Evolutionary conservation across 768 basidiomycete genomes (phyloP), one percentile per base, ranked within the genome.

Genomic region (Rhizopogon sp.): DNA sequence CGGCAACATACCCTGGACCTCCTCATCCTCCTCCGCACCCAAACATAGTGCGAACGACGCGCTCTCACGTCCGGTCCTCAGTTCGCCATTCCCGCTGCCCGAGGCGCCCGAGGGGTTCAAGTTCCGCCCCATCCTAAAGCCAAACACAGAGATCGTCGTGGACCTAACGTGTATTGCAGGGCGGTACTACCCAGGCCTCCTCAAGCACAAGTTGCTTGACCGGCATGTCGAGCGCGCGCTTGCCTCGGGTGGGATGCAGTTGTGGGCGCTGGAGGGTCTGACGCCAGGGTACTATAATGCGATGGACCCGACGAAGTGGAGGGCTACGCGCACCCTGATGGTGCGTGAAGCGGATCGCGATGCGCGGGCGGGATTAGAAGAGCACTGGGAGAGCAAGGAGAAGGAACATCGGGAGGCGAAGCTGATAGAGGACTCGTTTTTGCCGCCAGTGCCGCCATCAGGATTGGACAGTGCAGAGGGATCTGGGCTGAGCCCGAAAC

Each of bases 221-320:
- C 66, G 70, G 4, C 61, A 60, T 20, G 62, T 87, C 3, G 62
- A 70, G 31, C 62, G 71, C 14, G 79, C 79, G 11, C 61, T 79
- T 42, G 55, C 66, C 37, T 62, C 66, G 10, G 72, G 74, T 13
- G 60, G 67, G 6, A 76, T 76, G 46, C 78, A 86, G 62, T 67
- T 90, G 6, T 88, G 85, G 79, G 79, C 88, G 17, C 70, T 91
- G 61, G 87, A 90, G 60, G 88, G 88, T 3, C 69, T 91, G 29
- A 72, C 78, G 0, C 79, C 85, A 3, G 89, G 89, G 0, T 80
- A 77, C 58, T 75, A 79, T 61, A 88, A 88, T 61, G 75, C 83
- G 31, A 83, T 88, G 66, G 88, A 90, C 58, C 85, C 88, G n/a
- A 70, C 73, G 39, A 68, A 67, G 25, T 85, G 83, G 74, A 83